Conservation (phyloP, 768 basidiomycete species). For the Xerocomus spinulosus region DNA sequence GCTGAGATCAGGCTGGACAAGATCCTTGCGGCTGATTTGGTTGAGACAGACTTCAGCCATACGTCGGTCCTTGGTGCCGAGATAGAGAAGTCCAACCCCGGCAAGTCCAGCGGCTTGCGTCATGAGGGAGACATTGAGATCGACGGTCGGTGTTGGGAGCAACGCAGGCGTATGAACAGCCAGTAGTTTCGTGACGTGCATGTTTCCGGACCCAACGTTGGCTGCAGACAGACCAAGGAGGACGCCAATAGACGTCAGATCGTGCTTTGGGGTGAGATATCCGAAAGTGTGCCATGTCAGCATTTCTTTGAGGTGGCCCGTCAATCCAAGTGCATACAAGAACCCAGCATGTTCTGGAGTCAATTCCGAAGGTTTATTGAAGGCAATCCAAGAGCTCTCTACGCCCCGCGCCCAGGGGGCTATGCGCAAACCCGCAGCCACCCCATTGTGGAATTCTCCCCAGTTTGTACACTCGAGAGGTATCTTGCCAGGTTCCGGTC, state of each 20-base stretch:
- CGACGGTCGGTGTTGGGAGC: conserved; percentile 79
- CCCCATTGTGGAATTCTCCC: conserved; percentile 99
- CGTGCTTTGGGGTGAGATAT: conserved; percentile 94
- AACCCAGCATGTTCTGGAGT: conserved; percentile 97
- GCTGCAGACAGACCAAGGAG: conserved; percentile 92
- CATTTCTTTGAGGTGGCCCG: conserved; percentile 86
- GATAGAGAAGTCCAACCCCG: conserved; percentile 85
- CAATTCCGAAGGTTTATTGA: conserved; percentile 88
- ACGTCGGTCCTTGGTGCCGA: conserved; percentile 80
- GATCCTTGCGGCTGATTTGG: conserved; percentile 75
- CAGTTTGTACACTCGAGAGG: conserved; percentile 69
- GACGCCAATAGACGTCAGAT: conserved; percentile 89
- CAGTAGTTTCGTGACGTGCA: conserved; percentile 84
- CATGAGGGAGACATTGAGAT: conserved; percentile 85
- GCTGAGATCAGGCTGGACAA: conserved; percentile 77
- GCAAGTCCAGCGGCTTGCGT: conserved; percentile 87
- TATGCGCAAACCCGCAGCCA: conserved; percentile 85
- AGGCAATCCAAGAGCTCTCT: conserved; percentile 93
- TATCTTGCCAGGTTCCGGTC: conserved; percentile 71
- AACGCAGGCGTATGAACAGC: conserved; percentile 93
- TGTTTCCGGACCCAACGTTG: conserved; percentile 78
- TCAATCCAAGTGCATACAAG: conserved; percentile 85
- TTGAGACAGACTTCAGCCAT: conserved; percentile 91
- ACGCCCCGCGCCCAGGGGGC: conserved; percentile 69
- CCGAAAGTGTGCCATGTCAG: conserved; percentile 93